Conservation (phyloP, 2,329 filamentous ascomycete species). For the Penicillium frequentans region DNA sequence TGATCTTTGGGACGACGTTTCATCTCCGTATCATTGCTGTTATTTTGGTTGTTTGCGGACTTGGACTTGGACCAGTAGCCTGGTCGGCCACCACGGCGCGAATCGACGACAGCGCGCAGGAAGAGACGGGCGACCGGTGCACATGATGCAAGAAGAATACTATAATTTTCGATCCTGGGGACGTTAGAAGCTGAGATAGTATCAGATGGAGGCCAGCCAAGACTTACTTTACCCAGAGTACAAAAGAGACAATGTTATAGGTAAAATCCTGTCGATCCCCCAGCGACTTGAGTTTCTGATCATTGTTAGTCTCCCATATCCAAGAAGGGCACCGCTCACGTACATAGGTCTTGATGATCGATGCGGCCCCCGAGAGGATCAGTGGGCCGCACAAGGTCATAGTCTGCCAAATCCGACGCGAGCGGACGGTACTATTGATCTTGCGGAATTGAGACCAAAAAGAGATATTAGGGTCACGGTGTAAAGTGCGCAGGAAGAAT, state of each 20-base stretch:
- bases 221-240: slow-evolving; percentile 41
- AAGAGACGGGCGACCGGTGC: slow-evolving; percentile 36
- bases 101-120: slow-evolving; percentile 30
- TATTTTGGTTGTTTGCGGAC: slow-evolving; percentile 15
- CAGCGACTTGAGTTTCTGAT: slow-evolving; percentile 33
- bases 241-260: slow-evolving; percentile 36
- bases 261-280: slow-evolving; percentile 36
- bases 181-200: background rate
- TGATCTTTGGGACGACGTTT: slow-evolving; percentile 13
- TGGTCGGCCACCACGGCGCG: slow-evolving; percentile 18
- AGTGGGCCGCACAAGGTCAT: slow-evolving; percentile 34
- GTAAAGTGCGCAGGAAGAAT: slow-evolving; percentile 32
- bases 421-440: slow-evolving; percentile 30
- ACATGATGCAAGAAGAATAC: slow-evolving; percentile 37
- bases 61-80: slow-evolving; percentile 26
- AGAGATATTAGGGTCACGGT: slow-evolving; percentile 24
- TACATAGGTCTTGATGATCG: slow-evolving; percentile 39
- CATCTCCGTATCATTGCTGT: slow-evolving; percentile 9
- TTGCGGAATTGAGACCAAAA: slow-evolving; percentile 30
- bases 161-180: slow-evolving; percentile 38
- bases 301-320: background rate
- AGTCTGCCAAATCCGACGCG: slow-evolving; percentile 38
- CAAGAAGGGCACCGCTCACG: background rate
- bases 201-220: too few relatives aligned
- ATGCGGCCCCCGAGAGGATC: slow-evolving; percentile 36